Conservation (phyloP, 139 green algal genomes). For the Marvania coccoides region DNA sequence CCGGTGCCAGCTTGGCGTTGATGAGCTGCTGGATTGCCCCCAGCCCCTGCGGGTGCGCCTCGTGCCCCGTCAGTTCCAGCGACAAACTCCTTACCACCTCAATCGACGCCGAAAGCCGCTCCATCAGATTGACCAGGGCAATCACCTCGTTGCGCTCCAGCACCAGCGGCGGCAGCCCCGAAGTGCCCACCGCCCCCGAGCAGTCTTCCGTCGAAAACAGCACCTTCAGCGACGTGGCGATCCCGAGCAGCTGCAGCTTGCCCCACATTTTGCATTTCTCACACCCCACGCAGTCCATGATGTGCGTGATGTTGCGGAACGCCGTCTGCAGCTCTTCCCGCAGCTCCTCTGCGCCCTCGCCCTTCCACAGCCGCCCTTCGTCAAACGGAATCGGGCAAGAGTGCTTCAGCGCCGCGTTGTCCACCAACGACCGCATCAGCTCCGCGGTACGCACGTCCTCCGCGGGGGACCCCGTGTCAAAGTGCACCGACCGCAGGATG, state of each 20-base stretch:
- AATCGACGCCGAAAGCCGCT: slow-evolving; percentile 62
- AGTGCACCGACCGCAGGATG: slow-evolving; percentile 49
- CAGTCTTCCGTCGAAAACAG: slow-evolving; percentile 75
- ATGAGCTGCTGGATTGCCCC: slow-evolving; percentile 39
- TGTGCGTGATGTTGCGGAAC: slow-evolving; percentile 89
- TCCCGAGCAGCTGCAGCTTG: slow-evolving; percentile 94
- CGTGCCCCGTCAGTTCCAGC: slow-evolving; percentile 14
- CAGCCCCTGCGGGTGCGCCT: slow-evolving; percentile 19
- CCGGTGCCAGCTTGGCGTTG: not conserved
- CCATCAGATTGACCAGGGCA: slow-evolving; percentile 86
- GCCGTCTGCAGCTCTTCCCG: slow-evolving; percentile 56
- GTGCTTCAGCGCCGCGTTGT: slow-evolving; percentile 42
- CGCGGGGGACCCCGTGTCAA: slow-evolving; percentile 49
- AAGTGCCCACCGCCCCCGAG: not conserved
- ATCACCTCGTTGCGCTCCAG: slow-evolving; percentile 94
- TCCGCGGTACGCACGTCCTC: slow-evolving; percentile 57
- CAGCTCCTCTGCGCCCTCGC: slow-evolving; percentile 49
- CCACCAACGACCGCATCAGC: slow-evolving; percentile 53
- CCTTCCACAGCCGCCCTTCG: slow-evolving; percentile 83
- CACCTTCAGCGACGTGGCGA: slow-evolving; percentile 93
- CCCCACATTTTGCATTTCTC: slow-evolving; percentile 99
- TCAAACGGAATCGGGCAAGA: slow-evolving; percentile 89
- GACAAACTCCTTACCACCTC: slow-evolving; percentile 42
- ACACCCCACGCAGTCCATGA: slow-evolving; percentile 99
- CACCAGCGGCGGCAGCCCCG: slow-evolving; percentile 16